A percentile compares a stretch with the other conserved stretches of the same genome.
phyloP scores from a whole-genome alignment of 2,329 filamentous ascomycete species.

The Verticillium dahliae region DNA sequence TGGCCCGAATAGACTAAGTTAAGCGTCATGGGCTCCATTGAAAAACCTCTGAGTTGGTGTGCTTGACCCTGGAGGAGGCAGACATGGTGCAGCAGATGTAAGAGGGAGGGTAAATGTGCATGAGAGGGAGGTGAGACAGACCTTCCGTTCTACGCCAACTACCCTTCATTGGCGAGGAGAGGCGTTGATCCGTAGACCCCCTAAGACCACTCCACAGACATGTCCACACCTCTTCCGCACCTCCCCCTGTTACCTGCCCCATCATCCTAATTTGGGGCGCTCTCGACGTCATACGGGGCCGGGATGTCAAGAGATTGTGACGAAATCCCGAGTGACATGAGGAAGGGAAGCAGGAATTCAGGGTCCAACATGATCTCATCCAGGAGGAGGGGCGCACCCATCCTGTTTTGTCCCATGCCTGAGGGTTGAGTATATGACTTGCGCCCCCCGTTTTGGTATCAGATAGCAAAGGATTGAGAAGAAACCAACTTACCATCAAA shows the following conservation, averaged over 20 bases:
- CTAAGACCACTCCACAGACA: background rate
- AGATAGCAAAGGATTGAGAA: background rate
- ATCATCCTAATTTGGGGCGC: background rate
- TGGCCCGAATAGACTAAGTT: background rate
- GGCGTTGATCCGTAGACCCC: background rate
- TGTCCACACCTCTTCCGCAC: background rate
- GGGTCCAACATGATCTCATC: slow-evolving; percentile 16
- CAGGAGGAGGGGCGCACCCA: slow-evolving; percentile 4
- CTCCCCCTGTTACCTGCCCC: background rate
- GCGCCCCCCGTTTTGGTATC: slow-evolving; percentile 3
- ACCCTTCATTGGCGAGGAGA: background rate
- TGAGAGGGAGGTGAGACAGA: background rate
- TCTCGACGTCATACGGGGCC: slow-evolving; percentile 1
- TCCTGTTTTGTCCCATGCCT: slow-evolving; percentile 10
- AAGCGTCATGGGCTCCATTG: background rate
- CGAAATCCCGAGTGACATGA: background rate
- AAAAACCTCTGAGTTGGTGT: background rate
- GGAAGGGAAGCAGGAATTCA: slow-evolving; percentile 5
- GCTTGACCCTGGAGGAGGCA: background rate
- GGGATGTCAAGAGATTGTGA: slow-evolving; percentile 1
- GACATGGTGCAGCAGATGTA: background rate
- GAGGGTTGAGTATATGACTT: slow-evolving; percentile 12
- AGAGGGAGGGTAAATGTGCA: background rate
- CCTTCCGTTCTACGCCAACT: background rate
- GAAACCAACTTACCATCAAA: background rate